Evolutionary conservation across 176 grass and related monocot genomes (phyloP).

Genomic region (Pharus latifolius): DNA sequence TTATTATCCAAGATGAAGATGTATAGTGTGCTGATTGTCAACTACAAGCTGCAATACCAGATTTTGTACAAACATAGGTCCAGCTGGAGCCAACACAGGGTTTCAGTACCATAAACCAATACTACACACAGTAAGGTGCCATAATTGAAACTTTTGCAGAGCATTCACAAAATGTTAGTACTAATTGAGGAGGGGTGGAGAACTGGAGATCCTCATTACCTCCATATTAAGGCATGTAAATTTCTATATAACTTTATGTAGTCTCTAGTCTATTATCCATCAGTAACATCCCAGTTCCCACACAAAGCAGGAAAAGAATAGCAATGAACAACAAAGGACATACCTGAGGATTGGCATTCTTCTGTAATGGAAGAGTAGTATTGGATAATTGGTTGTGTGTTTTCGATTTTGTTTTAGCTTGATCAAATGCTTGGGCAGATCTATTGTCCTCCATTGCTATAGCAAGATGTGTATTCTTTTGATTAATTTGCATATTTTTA

Average conservation of each 20-base stretch:
- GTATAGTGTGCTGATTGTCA: too few species aligned
- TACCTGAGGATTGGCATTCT: constrained; percentile 6
- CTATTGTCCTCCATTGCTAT: not conserved
- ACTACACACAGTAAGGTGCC: constrained; percentile 1
- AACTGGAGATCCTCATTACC: not conserved
- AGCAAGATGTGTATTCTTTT: not conserved
- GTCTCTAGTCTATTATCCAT: not conserved
- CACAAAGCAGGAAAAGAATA: constrained; percentile 1
- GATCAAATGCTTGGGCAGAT: constrained; percentile 11
- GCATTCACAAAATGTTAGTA: not conserved
- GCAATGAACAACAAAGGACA: not conserved
- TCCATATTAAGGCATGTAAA: not conserved
- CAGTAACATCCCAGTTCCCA: not conserved
- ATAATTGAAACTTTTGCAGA: not conserved
- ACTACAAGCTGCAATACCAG: too few species aligned
- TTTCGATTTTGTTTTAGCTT: constrained; percentile 17
- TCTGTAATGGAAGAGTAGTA: not conserved
- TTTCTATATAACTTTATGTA: not conserved
- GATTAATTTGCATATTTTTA: constrained; percentile 16
- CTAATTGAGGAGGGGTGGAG: not conserved
- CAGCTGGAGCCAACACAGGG: not conserved
- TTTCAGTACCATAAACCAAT: not conserved
- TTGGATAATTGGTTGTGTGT: constrained; percentile 9
- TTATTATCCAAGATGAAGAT: constrained; percentile 3
- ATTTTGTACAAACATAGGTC: not conserved